Conservation (phyloP, 2,329 filamentous ascomycete genomes). For the Alternaria arbusti region DNA sequence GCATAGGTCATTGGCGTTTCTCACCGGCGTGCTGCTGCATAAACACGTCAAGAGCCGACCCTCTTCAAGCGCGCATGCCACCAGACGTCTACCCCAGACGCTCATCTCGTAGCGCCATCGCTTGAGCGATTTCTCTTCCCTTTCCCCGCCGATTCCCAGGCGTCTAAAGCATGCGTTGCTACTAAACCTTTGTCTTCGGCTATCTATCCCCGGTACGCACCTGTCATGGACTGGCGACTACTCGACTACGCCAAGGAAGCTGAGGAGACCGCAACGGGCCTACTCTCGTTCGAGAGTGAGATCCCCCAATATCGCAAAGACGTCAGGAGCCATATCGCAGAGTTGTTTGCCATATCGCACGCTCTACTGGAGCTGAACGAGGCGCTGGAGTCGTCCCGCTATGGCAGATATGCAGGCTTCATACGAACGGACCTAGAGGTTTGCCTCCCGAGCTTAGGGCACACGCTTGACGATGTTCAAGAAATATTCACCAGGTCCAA, state of each 20-base stretch:
- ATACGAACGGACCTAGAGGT: conserved; percentile 58
- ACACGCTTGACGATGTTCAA: conserved; percentile 60
- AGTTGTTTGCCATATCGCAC: conserved; percentile 62
- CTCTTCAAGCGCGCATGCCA: conserved; percentile 32
- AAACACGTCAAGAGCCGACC: conserved; percentile 46
- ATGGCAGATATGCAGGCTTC: conserved; percentile 41
- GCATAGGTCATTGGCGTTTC: conserved; percentile 45
- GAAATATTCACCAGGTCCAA: conserved; percentile 48
- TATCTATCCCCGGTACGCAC: conserved; percentile 33
- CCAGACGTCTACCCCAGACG: conserved; percentile 33
- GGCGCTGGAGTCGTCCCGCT: conserved; percentile 49
- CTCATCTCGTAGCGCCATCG: conserved; percentile 37
- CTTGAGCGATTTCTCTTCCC: conserved; percentile 19
- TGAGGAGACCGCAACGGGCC: conserved; percentile 60
- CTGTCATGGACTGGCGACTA: conserved; percentile 47
- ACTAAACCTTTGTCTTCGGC: conserved; percentile 23
- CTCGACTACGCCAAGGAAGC: conserved; percentile 54
- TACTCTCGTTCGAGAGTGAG: conserved; percentile 58
- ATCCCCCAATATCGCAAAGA: conserved; percentile 60
- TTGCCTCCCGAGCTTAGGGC: conserved; percentile 56
- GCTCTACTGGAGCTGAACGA: conserved; percentile 57
- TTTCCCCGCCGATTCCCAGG: conserved; percentile 16
- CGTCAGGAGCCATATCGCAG: conserved; percentile 61
- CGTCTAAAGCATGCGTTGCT: conserved; percentile 22
- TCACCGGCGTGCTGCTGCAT: conserved; percentile 38